Percentiles rank a stretch among this genome's conserved stretches.
Evolutionary conservation across 2,329 filamentous ascomycete genomes (phyloP).

Genomic region (Fusarium miscanthi): DNA sequence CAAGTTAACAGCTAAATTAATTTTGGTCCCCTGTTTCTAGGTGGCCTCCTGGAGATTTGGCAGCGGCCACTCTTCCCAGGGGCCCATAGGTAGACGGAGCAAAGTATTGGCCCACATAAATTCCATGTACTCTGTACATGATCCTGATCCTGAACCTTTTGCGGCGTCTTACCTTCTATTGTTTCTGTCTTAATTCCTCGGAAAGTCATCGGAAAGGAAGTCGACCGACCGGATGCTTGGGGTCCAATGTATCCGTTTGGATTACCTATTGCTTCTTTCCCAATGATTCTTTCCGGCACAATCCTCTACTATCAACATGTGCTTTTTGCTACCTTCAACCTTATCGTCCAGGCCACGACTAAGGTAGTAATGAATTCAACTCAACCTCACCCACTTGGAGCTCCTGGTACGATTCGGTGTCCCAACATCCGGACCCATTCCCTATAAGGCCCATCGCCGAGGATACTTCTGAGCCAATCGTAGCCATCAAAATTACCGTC

Average conservation of each 20-base stretch:
- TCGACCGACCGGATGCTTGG: not conserved
- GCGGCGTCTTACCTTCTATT: constrained; percentile 10
- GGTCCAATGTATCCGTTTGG: not conserved
- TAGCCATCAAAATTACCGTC: constrained; percentile 45
- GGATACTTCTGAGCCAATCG: constrained; percentile 42
- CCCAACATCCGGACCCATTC: constrained; percentile 43
- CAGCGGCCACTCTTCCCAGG: constrained; percentile 8
- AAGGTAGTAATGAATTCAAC: not conserved
- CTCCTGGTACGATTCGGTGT: constrained; percentile 42
- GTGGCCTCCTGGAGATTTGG: constrained; percentile 31
- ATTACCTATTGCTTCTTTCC: not conserved
- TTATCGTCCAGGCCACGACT: constrained; percentile 22
- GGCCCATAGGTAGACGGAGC: not conserved
- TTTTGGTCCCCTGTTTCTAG: constrained; percentile 39
- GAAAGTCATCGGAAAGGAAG: constrained; percentile 17
- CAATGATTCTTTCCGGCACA: not conserved
- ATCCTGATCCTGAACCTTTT: not conserved
- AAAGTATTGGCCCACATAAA: not conserved
- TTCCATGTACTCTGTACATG: constrained; percentile 15
- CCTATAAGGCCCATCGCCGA: not conserved
- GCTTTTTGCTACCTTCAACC: not conserved
- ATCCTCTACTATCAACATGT: not conserved
- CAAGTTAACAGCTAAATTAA: constrained; percentile 16
- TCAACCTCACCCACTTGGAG: constrained; percentile 6
- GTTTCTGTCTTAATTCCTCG: constrained; percentile 15